Conservation (phyloP, 805 yeast species). For the Clavispora fructus region DNA sequence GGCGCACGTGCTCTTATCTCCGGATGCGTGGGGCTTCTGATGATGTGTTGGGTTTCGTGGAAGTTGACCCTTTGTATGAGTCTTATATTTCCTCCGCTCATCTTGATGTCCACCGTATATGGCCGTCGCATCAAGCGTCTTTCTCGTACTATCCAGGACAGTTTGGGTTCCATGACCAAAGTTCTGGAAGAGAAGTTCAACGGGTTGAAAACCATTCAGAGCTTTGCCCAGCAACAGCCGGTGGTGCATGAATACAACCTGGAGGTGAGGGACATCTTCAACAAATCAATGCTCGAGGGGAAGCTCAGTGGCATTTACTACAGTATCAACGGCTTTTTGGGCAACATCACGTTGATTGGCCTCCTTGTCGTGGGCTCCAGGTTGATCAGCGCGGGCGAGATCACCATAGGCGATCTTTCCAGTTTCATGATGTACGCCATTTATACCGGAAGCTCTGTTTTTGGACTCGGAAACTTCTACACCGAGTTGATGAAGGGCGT, state of each 20-base stretch:
- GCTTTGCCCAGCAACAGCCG: constrained; percentile 77
- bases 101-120: constrained; percentile 72
- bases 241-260: constrained; percentile 73
- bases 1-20: constrained; percentile 82
- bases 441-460: constrained; percentile 88
- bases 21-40: constrained; percentile 80
- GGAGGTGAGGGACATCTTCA: constrained; percentile 60
- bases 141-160: constrained; percentile 73
- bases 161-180: constrained; percentile 80
- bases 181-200: constrained; percentile 88
- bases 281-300: constrained; percentile 77
- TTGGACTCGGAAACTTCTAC: constrained; percentile 86
- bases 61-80: constrained; percentile 79
- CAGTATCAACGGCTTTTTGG: constrained; percentile 78
- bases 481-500: constrained; percentile 95
- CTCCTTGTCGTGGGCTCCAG: constrained; percentile 75
- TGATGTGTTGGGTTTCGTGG: constrained; percentile 87
- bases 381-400: constrained; percentile 70
- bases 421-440: constrained; percentile 95
- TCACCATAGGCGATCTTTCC: constrained; percentile 84
- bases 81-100: constrained; percentile 76
- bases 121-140: constrained; percentile 73
- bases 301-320: constrained; percentile 68
- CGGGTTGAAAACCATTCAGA: constrained; percentile 82
- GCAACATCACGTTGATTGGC: constrained; percentile 75